These are phyloP conservation scores for Ceratocystis cacaofunesta DNA, from an alignment of 2,329 filamentous ascomycete genomes.

Conservation along the genomic window DNA sequence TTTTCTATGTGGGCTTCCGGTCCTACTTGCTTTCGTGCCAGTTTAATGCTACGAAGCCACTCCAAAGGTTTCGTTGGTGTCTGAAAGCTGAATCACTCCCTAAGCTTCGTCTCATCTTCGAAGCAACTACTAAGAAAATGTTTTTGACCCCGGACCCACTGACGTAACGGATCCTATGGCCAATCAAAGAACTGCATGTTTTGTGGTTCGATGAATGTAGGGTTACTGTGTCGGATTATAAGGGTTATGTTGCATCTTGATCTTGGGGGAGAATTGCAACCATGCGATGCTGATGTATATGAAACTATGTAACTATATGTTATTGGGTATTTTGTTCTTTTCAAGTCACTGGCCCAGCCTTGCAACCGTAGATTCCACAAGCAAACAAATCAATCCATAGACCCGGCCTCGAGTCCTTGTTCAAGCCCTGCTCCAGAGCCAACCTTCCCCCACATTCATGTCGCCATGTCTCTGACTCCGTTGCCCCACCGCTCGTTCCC, in stretches of 20 bases:
- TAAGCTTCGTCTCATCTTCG: neutral
- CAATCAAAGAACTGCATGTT: neutral
- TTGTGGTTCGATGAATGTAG: neutral
- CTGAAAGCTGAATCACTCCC: neutral
- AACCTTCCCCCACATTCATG: neutral
- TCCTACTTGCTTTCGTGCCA: no score
- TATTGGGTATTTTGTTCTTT: neutral
- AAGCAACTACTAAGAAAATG: neutral
- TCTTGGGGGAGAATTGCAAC: neutral
- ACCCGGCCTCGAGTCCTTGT: no score
- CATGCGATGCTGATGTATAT: neutral
- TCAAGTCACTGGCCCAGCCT: neutral
- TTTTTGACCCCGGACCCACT: neutral
- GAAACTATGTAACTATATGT: neutral
- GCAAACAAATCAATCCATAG: no score
- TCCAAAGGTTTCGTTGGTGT: neutral
- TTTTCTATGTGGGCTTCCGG: no score
- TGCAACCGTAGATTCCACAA: neutral
- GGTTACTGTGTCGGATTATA: neutral
- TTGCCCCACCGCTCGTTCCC: neutral
- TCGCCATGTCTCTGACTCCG: neutral
- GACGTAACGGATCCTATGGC: neutral
- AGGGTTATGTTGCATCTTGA: neutral
- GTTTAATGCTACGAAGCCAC: neutral
- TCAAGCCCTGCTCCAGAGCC: neutral